Base-by-base conservation (phyloP, 2,329 filamentous ascomycete genomes). In the Neopestalotiopsis sp. region DNA sequence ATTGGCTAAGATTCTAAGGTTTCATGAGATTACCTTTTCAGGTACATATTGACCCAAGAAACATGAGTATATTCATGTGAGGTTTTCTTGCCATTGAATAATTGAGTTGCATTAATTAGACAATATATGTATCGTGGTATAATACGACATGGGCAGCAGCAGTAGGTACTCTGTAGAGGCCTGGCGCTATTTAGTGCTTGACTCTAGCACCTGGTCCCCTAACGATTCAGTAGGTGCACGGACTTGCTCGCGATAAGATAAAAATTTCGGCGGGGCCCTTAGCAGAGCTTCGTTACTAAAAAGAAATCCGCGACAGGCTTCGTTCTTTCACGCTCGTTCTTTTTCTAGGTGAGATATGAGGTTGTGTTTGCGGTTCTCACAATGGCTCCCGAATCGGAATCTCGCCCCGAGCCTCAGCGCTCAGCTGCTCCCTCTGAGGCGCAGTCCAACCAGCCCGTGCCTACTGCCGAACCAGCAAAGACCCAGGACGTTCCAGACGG, bases 371-470 rank as follows among this genome's bases (percentile, higher is more conserved):
- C 68, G 58, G 20, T 66, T 74, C 66, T 65, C 68, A 73, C 71
- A 10, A 76, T 76, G 74, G 74, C 66, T 68, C 52, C 70, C 66
- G 69, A 74, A 60, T 58, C 72, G 34, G 61, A 71, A 65, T 52
- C 56, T n/a, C 56, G 49, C 60, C 17, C 5, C 34, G 59, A 20
- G 59, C 59, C 59, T 59, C 64, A 70, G 58, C 69, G 63, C 30
- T 14, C 60, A n/a, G 20, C 42, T 9, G 45, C 61, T 63, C 67
- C 72, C 57, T 40, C 40, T 4, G 30, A 56, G 62, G 45, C 64
- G 57, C 42, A 24, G 20, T 62, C 34, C 68, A 64, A 40, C 28
- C 66, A 59, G 30, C 30, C 71, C 17, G 32, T 67, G 28, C 24
- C 60, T 57, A 30, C 68, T 13, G 62, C 71, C 34, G 45, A 68